Conservation (phyloP, 2,329 filamentous ascomycete species). For the Calonectria naviculata region DNA sequence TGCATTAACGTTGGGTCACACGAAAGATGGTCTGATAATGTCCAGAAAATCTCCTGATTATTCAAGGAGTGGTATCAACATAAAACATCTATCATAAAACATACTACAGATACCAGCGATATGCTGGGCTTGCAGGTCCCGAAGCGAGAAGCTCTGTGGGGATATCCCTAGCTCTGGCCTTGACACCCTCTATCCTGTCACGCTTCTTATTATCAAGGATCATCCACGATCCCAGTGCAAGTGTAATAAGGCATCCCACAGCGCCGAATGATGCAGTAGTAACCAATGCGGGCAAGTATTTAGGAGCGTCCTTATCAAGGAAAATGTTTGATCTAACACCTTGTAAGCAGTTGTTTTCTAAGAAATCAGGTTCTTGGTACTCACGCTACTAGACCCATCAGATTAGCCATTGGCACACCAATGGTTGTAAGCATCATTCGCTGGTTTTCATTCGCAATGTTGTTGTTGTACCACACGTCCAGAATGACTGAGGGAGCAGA, state of each 20-base stretch:
- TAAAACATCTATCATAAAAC: neutral
- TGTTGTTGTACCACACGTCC: constrained; percentile 81
- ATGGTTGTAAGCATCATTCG: constrained; percentile 77
- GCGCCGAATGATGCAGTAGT: constrained; percentile 24
- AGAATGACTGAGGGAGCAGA: constrained; percentile 79
- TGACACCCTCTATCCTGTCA: constrained; percentile 15
- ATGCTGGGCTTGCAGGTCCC: constrained; percentile 16
- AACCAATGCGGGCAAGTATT: constrained; percentile 19
- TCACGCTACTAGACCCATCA: constrained; percentile 60
- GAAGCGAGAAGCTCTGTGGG: constrained; percentile 18
- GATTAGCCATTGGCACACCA: constrained; percentile 79
- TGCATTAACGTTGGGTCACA: no score
- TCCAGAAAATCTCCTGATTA: neutral
- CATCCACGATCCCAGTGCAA: constrained; percentile 20
- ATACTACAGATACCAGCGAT: constrained; percentile 19
- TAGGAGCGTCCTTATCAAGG: constrained; percentile 21
- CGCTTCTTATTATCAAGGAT: constrained; percentile 16
- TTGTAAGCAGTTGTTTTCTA: neutral
- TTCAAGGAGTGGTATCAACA: neutral
- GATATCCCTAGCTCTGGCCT: constrained; percentile 16
- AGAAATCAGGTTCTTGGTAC: neutral
- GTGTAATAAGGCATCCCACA: constrained; percentile 9
- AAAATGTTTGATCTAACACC: constrained; percentile 20
- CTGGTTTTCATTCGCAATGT: constrained; percentile 80
- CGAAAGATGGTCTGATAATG: neutral